These are phyloP conservation scores for Arabis alpina DNA, from an alignment of 345 rosid genomes.

Conservation along the genomic window DNA sequence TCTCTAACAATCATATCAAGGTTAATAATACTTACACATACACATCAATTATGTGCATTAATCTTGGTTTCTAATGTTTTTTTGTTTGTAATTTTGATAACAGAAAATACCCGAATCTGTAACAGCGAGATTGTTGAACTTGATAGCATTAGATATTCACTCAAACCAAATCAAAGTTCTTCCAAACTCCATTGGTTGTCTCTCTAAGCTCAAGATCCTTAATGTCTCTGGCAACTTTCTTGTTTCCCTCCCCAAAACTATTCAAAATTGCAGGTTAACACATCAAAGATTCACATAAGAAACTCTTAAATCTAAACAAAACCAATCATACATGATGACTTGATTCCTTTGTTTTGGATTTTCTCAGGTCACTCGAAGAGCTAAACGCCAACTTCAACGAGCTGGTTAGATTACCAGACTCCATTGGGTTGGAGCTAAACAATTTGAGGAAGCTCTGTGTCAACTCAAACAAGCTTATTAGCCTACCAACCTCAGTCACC, in stretches of 20 bases:
- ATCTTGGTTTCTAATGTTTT: neutral
- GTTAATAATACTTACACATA: slow-evolving; percentile 37
- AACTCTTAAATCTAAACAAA: neutral
- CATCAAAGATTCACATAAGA: neutral
- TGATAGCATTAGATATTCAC: slow-evolving; percentile 68
- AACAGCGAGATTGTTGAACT: slow-evolving; percentile 70
- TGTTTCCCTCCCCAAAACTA: slow-evolving; percentile 60
- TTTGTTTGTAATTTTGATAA: slow-evolving; percentile 1
- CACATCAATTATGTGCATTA: neutral
- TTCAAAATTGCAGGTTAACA: slow-evolving; percentile 46
- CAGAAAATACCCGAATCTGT: slow-evolving; percentile 84
- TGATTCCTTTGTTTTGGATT: slow-evolving; percentile 1
- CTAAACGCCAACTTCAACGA: slow-evolving; percentile 81
- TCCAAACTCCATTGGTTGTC: slow-evolving; percentile 80
- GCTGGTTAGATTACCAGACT: slow-evolving; percentile 63
- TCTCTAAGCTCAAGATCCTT: slow-evolving; percentile 73
- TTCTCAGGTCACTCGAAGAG: slow-evolving; percentile 69
- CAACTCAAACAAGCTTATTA: slow-evolving; percentile 69
- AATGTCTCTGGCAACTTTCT: slow-evolving; percentile 78
- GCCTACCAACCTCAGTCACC: slow-evolving; percentile 63
- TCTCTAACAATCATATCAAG: slow-evolving; percentile 86
- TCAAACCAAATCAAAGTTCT: slow-evolving; percentile 73
- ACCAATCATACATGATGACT: neutral
- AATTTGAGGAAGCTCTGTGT: slow-evolving; percentile 67
- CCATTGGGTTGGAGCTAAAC: slow-evolving; percentile 60